Percentiles rank a stretch among this genome's conserved stretches.
These are phyloP conservation scores for Ophiosphaerella korrae DNA, from an alignment of 2,329 filamentous ascomycete species.

Conservation along the genomic window DNA sequence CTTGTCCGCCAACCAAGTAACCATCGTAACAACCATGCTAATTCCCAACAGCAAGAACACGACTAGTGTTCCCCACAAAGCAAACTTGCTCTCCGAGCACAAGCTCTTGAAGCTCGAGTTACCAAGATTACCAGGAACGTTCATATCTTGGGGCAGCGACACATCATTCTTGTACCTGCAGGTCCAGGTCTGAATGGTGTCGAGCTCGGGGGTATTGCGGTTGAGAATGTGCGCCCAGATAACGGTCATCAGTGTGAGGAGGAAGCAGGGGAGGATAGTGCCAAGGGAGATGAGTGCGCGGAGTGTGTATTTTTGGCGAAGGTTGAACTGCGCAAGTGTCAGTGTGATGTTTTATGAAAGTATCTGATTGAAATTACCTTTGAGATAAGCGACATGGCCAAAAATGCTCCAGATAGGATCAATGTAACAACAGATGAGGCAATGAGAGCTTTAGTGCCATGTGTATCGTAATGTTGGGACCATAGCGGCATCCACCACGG, in stretches of 20 bases:
- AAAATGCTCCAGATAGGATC: slow-evolving; percentile 45
- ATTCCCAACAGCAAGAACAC: slow-evolving; percentile 47
- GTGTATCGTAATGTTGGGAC: slow-evolving; percentile 54
- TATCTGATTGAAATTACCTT: slow-evolving; percentile 28
- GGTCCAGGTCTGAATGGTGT: slow-evolving; percentile 49
- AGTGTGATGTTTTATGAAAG: slow-evolving; percentile 3
- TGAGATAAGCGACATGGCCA: slow-evolving; percentile 42
- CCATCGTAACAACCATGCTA: slow-evolving; percentile 39
- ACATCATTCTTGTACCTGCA: slow-evolving; percentile 44
- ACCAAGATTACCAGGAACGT: slow-evolving; percentile 34
- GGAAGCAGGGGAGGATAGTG: slow-evolving; percentile 42
- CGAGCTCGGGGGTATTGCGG: slow-evolving; percentile 37
- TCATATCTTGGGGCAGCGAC: slow-evolving; percentile 27
- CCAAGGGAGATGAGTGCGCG: slow-evolving; percentile 46
- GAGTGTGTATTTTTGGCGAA: slow-evolving; percentile 43
- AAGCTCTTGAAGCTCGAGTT: slow-evolving; percentile 46
- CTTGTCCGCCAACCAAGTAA: slow-evolving; percentile 47
- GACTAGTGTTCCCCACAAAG: slow-evolving; percentile 50
- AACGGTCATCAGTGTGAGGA: slow-evolving; percentile 49
- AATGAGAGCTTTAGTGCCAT: slow-evolving; percentile 50
- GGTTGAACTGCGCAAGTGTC: slow-evolving; percentile 33
- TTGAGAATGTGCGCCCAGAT: slow-evolving; percentile 49
- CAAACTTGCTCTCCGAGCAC: slow-evolving; percentile 53
- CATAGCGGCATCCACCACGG: slow-evolving; percentile 57
- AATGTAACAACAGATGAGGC: slow-evolving; percentile 47